phyloP scores from a whole-genome alignment of 2,329 filamentous ascomycete species.

The Scedosporium dehoogii region DNA sequence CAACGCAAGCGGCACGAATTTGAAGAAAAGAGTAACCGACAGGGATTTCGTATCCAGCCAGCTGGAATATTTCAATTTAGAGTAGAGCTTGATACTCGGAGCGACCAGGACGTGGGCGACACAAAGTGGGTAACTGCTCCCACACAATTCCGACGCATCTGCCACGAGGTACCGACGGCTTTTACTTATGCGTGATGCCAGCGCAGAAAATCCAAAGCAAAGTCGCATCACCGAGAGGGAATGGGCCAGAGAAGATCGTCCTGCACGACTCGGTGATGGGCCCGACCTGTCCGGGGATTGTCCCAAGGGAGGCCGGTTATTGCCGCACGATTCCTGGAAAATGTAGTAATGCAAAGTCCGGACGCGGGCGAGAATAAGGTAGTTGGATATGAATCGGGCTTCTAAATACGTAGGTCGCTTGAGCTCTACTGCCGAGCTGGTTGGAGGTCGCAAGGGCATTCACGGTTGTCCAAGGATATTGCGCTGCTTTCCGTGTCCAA shows the following conservation, averaged over 20 bases:
- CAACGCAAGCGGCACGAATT: neutral
- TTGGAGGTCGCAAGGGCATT: neutral
- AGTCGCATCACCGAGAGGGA: neutral
- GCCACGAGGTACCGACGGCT: neutral
- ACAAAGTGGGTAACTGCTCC: neutral
- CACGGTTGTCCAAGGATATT: neutral
- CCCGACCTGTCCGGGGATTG: neutral
- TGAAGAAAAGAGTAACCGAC: neutral
- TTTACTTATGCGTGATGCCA: neutral
- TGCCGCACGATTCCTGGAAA: neutral
- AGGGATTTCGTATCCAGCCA: constrained; percentile 1
- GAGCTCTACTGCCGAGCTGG: neutral
- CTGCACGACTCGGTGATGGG: constrained; percentile 6
- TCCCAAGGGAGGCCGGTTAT: neutral
- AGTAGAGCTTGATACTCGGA: neutral
- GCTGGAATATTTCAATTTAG: neutral
- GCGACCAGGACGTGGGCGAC: neutral
- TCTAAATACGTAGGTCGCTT: neutral
- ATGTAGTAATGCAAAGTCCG: neutral
- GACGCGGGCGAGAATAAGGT: neutral
- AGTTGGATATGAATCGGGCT: neutral
- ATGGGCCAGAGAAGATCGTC: neutral
- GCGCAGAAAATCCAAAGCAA: neutral
- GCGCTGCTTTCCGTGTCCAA: neutral
- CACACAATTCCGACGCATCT: neutral